phyloP scores from a whole-genome alignment of 2,329 filamentous ascomycete species.

The Fusarium avenaceum region DNA sequence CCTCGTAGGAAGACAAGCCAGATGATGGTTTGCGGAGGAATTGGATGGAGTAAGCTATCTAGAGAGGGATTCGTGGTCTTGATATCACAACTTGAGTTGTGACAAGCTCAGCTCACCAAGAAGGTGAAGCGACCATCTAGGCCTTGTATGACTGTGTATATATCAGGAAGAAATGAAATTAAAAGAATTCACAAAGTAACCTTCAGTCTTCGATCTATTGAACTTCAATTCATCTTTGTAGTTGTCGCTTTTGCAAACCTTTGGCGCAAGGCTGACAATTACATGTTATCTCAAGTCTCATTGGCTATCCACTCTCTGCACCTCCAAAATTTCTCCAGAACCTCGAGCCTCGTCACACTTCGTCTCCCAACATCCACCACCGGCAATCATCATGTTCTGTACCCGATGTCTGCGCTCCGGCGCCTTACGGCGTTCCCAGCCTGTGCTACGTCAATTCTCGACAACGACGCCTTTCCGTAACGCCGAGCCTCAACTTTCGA shows the following conservation, averaged over 20 bases:
- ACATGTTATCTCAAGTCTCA: conserved; percentile 36
- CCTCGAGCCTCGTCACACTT: conserved; percentile 44
- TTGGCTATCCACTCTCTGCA: conserved; percentile 46
- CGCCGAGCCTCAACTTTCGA: conserved; percentile 56
- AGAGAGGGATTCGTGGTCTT: conserved; percentile 43
- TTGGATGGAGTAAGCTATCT: conserved; percentile 30
- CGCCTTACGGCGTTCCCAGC: conserved; percentile 51
- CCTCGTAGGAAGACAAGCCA: conserved; percentile 45
- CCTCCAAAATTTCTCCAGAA: conserved; percentile 51
- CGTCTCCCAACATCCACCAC: conserved; percentile 47
- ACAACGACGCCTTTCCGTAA: conserved; percentile 55
- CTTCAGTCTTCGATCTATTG: conserved; percentile 1
- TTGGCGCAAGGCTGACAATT: conserved; percentile 50
- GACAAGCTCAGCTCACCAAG: conserved; percentile 36
- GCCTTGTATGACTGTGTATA: conserved; percentile 54
- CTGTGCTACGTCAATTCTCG: conserved; percentile 58
- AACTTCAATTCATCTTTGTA: conserved; percentile 7
- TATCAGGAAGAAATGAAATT: conserved; percentile 50
- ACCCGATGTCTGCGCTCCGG: conserved; percentile 64
- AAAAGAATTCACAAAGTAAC: conserved; percentile 33
- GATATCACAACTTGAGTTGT: conserved; percentile 39
- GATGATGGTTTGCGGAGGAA: conserved; percentile 16
- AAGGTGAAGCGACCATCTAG: conserved; percentile 41
- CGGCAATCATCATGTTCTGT: conserved; percentile 57
- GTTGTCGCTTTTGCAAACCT: conserved; percentile 11